Evolutionary conservation across 2,329 filamentous ascomycete genomes (phyloP), one percentile per base, ranked within the genome.

Genomic region (Stachybotrys chlorohalonatus): DNA sequence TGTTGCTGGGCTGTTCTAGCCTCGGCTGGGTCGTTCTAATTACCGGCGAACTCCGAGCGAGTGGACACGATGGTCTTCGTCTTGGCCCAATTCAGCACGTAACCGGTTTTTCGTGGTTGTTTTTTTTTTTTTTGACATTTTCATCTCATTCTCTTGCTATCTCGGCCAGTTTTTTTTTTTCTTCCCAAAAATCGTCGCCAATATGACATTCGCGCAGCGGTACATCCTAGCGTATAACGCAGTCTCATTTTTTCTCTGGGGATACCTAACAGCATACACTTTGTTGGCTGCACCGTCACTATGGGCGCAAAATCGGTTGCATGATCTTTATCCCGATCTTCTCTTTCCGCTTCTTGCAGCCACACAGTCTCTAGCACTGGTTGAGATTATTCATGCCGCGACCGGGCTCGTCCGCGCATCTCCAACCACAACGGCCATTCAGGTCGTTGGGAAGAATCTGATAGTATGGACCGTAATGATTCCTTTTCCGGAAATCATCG

Each of bases 391-490:
- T 15, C 54, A 55, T 50, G 54, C 54, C 4, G 47, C 47, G 11
- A 47, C 51, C 8, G 54, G 54, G 5, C 51, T 55, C 11, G 54
- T 55, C 9, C 45, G 54, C 16, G 30, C 54, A 15, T 51, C 54
- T 16, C 51, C 54, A 24, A 30, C 46, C 6, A 55, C 54, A 6
- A 55, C 54, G n/a, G 54, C 54, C 17, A 36, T 55, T 16, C 54
- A 55, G 24, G 54, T 55, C 13, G 46, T 53, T n/a, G 54, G 54
- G 17, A 53, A 53, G 31, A 55, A 55, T 24, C 51, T 53, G 17
- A 47, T 55, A n/a, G 51, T 55, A 16, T 55, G 54, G 54, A 54
- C 53, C 7, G 53, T 54, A 32, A 54, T 54, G 53, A 49, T 54
- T 15, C 31, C 49, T 11, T 54, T 54, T 24, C 53, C 53, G 7